A percentile compares a stretch with the other conserved stretches of the same genome.
Conservation (phyloP, 2,329 filamentous ascomycete species). For the Verticillium klebahnii region DNA sequence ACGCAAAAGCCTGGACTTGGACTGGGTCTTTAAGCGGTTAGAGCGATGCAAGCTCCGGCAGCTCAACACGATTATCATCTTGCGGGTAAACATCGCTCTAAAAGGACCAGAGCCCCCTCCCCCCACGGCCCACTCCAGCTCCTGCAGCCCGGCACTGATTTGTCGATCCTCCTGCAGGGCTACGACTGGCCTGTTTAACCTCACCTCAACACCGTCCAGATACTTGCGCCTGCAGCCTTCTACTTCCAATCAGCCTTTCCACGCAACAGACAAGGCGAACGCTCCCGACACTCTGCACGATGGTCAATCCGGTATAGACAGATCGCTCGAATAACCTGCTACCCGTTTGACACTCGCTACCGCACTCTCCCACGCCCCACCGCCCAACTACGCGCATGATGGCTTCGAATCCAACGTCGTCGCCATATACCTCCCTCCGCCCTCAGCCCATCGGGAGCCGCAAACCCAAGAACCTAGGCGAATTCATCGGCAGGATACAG, state of each 20-base stretch:
- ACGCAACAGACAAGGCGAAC: neutral
- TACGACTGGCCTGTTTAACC: neutral
- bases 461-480: conserved; percentile 58
- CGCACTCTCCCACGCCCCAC: neutral
- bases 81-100: neutral
- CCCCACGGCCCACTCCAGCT: neutral
- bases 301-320: neutral
- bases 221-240: neutral
- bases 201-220: neutral
- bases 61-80: neutral
- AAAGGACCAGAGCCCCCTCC: neutral
- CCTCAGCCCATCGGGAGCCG: conserved; percentile 57
- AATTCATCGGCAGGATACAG: conserved; percentile 77
- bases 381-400: conserved; percentile 5
- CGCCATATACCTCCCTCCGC: conserved; percentile 51
- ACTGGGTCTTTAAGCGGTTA: neutral
- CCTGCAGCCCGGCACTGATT: neutral
- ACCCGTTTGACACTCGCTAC: neutral
- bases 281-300: neutral
- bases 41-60: neutral
- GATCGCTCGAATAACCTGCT: neutral
- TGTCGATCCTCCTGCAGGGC: neutral
- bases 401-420: conserved; percentile 9
- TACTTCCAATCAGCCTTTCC: neutral
- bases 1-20: no score